These are phyloP conservation scores for Penicillium paneum DNA, from an alignment of 2,329 filamentous ascomycete species.

Conservation along the genomic window DNA sequence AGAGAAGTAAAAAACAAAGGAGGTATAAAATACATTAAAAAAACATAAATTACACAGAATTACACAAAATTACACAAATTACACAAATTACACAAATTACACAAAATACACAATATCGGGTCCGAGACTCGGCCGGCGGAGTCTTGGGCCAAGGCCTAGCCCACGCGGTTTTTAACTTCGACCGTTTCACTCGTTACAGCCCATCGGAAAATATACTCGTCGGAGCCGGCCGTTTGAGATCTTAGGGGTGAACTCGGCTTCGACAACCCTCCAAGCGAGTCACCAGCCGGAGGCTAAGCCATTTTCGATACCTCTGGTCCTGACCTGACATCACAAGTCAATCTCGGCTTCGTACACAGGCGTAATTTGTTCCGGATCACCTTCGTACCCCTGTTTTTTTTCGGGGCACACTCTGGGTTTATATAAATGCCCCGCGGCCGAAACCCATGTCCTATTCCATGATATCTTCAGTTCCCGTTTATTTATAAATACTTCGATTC, in stretches of 20 bases:
- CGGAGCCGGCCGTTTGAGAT: slow-evolving; percentile 24
- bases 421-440: slow-evolving; percentile 15
- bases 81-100: neutral
- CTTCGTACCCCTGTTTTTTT: slow-evolving; percentile 8
- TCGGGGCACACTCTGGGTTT: slow-evolving; percentile 5
- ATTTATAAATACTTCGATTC: slow-evolving; percentile 1
- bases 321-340: slow-evolving; percentile 18
- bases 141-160: neutral
- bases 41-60: too few species aligned
- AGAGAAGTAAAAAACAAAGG: neutral
- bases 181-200: slow-evolving; percentile 13
- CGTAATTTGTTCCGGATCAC: slow-evolving; percentile 13
- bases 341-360: slow-evolving; percentile 12
- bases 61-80: neutral
- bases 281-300: neutral
- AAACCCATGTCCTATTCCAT: slow-evolving; percentile 11
- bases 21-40: neutral
- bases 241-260: slow-evolving; percentile 21
- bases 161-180: slow-evolving; percentile 3
- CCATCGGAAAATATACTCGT: neutral
- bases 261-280: slow-evolving; percentile 6
- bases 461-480: slow-evolving; percentile 6
- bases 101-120: slow-evolving; percentile 8
- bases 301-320: neutral
- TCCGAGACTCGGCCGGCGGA: slow-evolving; percentile 23